Percentiles rank a stretch among this genome's conserved stretches.
These are phyloP conservation scores for Erysimum cheiranthoides DNA, from an alignment of 345 rosid genomes.

Conservation along the genomic window DNA sequence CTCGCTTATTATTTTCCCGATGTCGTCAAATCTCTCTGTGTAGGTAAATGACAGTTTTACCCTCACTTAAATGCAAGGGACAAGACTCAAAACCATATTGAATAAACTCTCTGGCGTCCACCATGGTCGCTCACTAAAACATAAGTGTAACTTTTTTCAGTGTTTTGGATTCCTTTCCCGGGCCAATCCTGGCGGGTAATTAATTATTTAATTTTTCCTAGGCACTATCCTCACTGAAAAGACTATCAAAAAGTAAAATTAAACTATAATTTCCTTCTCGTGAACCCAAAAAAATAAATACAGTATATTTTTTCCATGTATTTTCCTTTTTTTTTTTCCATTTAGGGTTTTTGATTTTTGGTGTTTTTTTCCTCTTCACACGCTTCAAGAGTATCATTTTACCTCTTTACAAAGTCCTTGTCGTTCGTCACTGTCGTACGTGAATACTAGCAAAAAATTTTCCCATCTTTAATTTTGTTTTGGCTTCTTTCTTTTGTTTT, in stretches of 20 bases:
- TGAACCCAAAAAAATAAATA: slow-evolving; percentile 4
- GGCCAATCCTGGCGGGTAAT: slow-evolving; percentile 60
- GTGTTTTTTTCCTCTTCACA: slow-evolving; percentile 32
- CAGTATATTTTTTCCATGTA: too few relatives aligned
- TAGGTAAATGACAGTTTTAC: slow-evolving; percentile 7
- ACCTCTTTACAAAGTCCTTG: slow-evolving; percentile 33
- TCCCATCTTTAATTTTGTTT: slow-evolving; percentile 33
- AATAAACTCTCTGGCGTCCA: slow-evolving; percentile 62
- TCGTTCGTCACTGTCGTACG: slow-evolving; percentile 48
- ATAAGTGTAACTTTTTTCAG: slow-evolving; percentile 15
- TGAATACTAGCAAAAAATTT: slow-evolving; percentile 29
- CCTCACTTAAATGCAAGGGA: slow-evolving; percentile 12
- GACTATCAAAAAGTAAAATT: slow-evolving; percentile 34
- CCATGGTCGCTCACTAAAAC: slow-evolving; percentile 34
- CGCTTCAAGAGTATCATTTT: slow-evolving; percentile 36
- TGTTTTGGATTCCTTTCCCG: slow-evolving; percentile 34
- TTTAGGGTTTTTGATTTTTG: slow-evolving; percentile 33
- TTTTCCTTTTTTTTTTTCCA: background rate
- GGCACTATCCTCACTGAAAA: slow-evolving; percentile 39
- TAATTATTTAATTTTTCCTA: background rate
- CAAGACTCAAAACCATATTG: slow-evolving; percentile 48
- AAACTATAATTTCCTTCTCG: slow-evolving; percentile 17
- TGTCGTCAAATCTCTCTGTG: background rate
- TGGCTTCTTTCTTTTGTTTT: slow-evolving; percentile 39
- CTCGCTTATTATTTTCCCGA: slow-evolving; percentile 37